Conservation (phyloP, 228 moss, liverwort and hornwort genomes). For the Sphagnum magellanicum region DNA sequence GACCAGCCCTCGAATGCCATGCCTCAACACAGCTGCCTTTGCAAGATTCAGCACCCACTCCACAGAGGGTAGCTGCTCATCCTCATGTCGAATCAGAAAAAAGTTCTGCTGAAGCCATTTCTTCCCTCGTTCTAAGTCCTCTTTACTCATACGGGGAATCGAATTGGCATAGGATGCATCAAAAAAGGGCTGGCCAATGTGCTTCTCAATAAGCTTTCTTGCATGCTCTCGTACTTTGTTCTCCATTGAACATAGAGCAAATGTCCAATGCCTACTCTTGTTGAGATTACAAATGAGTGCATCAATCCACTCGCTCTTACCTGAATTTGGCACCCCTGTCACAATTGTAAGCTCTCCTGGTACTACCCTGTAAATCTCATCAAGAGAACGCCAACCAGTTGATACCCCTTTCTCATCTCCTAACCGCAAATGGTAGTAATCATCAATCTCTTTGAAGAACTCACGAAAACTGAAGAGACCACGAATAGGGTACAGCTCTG, state of each 20-base stretch:
- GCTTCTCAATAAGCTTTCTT: slow-evolving; percentile 88
- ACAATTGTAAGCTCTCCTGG: slow-evolving; percentile 97
- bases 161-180: slow-evolving; percentile 89
- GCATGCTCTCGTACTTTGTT: slow-evolving; percentile 99
- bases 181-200: slow-evolving; percentile 77
- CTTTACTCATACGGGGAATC: slow-evolving; percentile 69
- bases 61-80: slow-evolving; percentile 91
- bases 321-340: slow-evolving; percentile 96
- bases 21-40: slow-evolving; percentile 95
- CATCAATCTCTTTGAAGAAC: slow-evolving; percentile 91
- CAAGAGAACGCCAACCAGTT: slow-evolving; percentile 81
- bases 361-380: slow-evolving; percentile 82
- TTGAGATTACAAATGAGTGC: slow-evolving; percentile 93
- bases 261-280: slow-evolving; percentile 70
- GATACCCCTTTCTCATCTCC: slow-evolving; percentile 98
- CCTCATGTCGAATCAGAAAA: slow-evolving; percentile 87
- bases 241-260: slow-evolving; percentile 99
- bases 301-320: slow-evolving; percentile 99
- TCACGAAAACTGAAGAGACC: slow-evolving; percentile 82
- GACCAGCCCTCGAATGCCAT: slow-evolving; percentile 94
- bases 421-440: slow-evolving; percentile 82
- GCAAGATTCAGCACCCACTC: slow-evolving; percentile 97
- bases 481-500: slow-evolving; percentile 90
- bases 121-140: slow-evolving; percentile 67
- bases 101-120: slow-evolving; percentile 79